Conservation (phyloP, 345 rosid species). For the Psidium friedrichsthalianum region DNA sequence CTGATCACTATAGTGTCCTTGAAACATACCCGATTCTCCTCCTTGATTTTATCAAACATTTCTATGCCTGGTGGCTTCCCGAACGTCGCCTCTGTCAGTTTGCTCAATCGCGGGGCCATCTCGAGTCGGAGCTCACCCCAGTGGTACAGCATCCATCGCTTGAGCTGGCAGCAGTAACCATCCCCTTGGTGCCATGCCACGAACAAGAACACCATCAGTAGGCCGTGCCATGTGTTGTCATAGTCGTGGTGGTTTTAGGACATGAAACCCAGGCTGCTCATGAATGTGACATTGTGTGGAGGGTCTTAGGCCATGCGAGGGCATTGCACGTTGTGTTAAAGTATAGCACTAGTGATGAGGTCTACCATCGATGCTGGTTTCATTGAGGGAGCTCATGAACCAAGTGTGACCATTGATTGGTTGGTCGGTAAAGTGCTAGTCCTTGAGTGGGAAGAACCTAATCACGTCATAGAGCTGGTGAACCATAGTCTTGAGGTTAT, state of each 20-base stretch:
- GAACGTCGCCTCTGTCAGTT: slow-evolving; percentile 32
- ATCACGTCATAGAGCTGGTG: slow-evolving; percentile 20
- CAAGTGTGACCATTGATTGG: slow-evolving; percentile 22
- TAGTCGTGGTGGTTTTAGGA: slow-evolving; percentile 55
- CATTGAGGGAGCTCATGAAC: slow-evolving; percentile 49
- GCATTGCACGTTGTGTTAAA: slow-evolving; percentile 36
- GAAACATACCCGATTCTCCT: slow-evolving; percentile 40
- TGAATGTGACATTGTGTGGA: slow-evolving; percentile 32
- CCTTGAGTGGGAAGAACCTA: slow-evolving; percentile 28
- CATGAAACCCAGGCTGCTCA: slow-evolving; percentile 46
- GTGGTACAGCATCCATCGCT: slow-evolving; percentile 51
- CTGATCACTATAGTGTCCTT: slow-evolving; percentile 67
- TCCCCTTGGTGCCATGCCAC: slow-evolving; percentile 46
- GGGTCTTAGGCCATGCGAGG: slow-evolving; percentile 46
- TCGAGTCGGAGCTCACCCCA: slow-evolving; percentile 36
- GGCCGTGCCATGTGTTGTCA: slow-evolving; percentile 59
- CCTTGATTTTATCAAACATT: slow-evolving; percentile 1
- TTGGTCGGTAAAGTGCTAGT: slow-evolving; percentile 12
- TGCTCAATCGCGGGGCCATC: slow-evolving; percentile 35
- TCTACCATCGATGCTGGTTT: slow-evolving; percentile 28
- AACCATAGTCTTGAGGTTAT: neutral
- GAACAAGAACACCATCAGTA: slow-evolving; percentile 36
- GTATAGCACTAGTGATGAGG: slow-evolving; percentile 57
- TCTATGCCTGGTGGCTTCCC: slow-evolving; percentile 10
- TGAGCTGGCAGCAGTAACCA: slow-evolving; percentile 19